phyloP scores from a whole-genome alignment of 2,329 filamentous ascomycete species.

The Apiospora pterosperma region DNA sequence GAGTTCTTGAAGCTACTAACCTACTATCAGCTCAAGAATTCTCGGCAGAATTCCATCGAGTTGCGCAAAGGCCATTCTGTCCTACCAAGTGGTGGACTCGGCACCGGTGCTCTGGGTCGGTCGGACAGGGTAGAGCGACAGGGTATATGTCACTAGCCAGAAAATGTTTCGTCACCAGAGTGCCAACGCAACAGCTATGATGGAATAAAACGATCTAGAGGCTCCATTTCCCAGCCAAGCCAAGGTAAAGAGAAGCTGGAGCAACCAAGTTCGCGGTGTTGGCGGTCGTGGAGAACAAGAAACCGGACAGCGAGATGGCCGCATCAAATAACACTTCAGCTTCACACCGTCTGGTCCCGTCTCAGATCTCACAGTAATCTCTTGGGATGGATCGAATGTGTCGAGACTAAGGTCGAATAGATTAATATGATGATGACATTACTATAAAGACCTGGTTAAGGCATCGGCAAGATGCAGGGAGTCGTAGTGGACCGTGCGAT shows the following conservation, averaged over 20 bases:
- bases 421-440: neutral
- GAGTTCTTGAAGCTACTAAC: neutral
- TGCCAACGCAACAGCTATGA: constrained; percentile 18
- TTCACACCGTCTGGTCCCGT: neutral
- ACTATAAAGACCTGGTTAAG: neutral
- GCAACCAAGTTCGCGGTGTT: neutral
- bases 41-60: neutral
- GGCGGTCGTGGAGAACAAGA: neutral
- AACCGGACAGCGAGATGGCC: neutral
- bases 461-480: neutral
- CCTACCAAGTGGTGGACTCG: neutral
- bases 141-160: constrained; percentile 1
- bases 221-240: neutral
- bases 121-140: neutral
- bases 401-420: neutral
- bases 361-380: neutral
- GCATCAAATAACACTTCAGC: neutral
- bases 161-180: constrained; percentile 19
- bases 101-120: neutral
- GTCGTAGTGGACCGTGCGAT: neutral
- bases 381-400: neutral
- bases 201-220: neutral
- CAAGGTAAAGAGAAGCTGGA: neutral
- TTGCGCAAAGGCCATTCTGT: neutral
- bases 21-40: neutral